Percentiles rank a stretch among this genome's conserved stretches.
phyloP scores from a whole-genome alignment of 768 basidiomycete genomes.

The Phylloporus rhodoxanthus region DNA sequence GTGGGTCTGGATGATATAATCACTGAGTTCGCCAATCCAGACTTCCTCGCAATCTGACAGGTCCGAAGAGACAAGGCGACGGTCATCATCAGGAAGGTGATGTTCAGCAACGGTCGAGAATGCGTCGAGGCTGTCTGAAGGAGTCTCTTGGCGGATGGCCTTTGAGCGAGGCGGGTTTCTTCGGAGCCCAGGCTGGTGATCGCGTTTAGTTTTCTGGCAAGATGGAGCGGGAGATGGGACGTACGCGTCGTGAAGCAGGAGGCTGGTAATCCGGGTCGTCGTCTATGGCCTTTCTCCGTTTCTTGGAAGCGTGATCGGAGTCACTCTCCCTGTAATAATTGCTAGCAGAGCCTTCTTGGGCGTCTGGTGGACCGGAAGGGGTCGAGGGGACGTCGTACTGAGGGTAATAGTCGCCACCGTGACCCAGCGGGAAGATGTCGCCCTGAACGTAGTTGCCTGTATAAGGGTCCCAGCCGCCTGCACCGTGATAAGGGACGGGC shows the following conservation, averaged over 20 bases:
- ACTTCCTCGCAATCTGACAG: slow-evolving; percentile 76
- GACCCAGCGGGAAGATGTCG: slow-evolving; percentile 34
- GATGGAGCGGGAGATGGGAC: slow-evolving; percentile 24
- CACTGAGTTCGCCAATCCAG: slow-evolving; percentile 64
- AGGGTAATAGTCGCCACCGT: slow-evolving; percentile 34
- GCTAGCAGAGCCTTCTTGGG: slow-evolving; percentile 14
- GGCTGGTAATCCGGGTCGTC: slow-evolving; percentile 56
- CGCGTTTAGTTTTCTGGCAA: not conserved
- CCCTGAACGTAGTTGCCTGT: slow-evolving; percentile 35
- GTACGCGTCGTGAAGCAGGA: slow-evolving; percentile 46
- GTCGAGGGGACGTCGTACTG: slow-evolving; percentile 20
- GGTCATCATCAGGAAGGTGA: slow-evolving; percentile 36
- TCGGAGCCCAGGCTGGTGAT: slow-evolving; percentile 36
- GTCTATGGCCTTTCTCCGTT: slow-evolving; percentile 41
- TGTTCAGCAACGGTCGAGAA: slow-evolving; percentile 16
- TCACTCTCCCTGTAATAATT: slow-evolving; percentile 30
- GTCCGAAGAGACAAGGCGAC: slow-evolving; percentile 59
- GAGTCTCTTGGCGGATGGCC: slow-evolving; percentile 26
- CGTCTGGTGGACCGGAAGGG: slow-evolving; percentile 16
- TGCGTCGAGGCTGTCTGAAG: slow-evolving; percentile 20
- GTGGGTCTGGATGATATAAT: slow-evolving; percentile 67
- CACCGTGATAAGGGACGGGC: slow-evolving; percentile 34
- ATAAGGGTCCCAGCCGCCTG: slow-evolving; percentile 36
- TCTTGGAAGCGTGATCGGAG: slow-evolving; percentile 35
- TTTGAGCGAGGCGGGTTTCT: slow-evolving; percentile 38